Conservation (phyloP, 257 asterid species). For the Solanum gandarillasii region DNA sequence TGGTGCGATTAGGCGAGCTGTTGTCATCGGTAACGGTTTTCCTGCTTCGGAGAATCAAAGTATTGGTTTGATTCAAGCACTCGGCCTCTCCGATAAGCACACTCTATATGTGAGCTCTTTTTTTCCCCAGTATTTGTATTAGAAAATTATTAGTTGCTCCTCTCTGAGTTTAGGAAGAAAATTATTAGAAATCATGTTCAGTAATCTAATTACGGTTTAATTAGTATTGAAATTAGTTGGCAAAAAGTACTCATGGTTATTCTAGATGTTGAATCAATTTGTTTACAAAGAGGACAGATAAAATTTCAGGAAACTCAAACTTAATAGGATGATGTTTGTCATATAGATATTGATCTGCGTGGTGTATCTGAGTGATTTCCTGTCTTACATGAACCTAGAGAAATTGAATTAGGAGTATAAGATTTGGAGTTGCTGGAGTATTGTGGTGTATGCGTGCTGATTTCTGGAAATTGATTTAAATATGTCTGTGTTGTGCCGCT, state of each 20-base stretch:
- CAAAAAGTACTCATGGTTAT: neutral
- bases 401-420: neutral
- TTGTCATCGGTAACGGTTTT: slow-evolving; percentile 85
- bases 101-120: slow-evolving; percentile 48
- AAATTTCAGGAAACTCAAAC: neutral
- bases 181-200: neutral
- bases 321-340: neutral
- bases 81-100: slow-evolving; percentile 69
- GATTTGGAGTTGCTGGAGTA: neutral
- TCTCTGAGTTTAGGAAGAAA: neutral
- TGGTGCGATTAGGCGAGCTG: slow-evolving; percentile 79
- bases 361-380: neutral
- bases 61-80: slow-evolving; percentile 81
- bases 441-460: neutral
- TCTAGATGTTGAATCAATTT: neutral
- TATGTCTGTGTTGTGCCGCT: neutral
- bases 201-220: neutral
- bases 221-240: neutral
- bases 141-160: neutral
- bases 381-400: neutral
- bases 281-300: neutral
- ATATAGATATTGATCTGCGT: neutral
- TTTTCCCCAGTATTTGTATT: neutral
- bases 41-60: slow-evolving; percentile 88
- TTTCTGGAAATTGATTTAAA: neutral